These are phyloP conservation scores for Chamaenerion angustifolium DNA, from an alignment of 345 rosid species.

Conservation along the genomic window DNA sequence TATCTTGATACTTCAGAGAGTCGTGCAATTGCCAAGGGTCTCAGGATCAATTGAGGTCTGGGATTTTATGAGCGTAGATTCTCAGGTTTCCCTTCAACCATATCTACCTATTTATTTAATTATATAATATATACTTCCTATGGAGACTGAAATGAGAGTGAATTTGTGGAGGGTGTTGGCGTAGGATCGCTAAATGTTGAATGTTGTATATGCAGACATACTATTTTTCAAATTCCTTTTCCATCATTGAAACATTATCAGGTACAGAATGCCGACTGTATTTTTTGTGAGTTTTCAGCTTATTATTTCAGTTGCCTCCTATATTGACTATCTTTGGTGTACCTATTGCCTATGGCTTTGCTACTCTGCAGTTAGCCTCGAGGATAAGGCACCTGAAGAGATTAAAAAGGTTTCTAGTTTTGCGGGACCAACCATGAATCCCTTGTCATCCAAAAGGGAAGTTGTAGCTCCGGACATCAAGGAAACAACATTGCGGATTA, in stretches of 20 bases:
- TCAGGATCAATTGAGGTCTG: constrained; percentile 98
- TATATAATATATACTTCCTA: too few relatives aligned
- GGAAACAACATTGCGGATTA: constrained; percentile 26
- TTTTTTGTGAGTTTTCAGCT: not conserved
- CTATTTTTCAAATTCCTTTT: constrained; percentile 78
- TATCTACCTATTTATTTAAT: too few relatives aligned
- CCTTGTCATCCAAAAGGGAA: constrained; percentile 27
- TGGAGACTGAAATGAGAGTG: too few relatives aligned
- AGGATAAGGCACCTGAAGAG: constrained; percentile 41
- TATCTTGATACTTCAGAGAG: constrained; percentile 37
- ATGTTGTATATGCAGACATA: constrained; percentile 65
- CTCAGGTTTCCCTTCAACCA: constrained; percentile 47
- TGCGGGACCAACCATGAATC: constrained; percentile 17
- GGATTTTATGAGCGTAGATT: constrained; percentile 96
- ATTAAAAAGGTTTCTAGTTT: constrained; percentile 25
- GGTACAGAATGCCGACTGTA: constrained; percentile 26
- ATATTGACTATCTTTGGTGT: not conserved
- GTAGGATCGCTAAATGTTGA: constrained; percentile 1
- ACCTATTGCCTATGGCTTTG: constrained; percentile 3
- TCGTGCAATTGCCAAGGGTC: constrained; percentile 74
- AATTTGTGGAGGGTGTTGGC: too few relatives aligned
- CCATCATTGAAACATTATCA: constrained; percentile 79
- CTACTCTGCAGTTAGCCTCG: constrained; percentile 45
- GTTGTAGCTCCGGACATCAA: constrained; percentile 23
- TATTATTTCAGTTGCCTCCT: constrained; percentile 1